phyloP scores from a whole-genome alignment of 208 protist species.

The Acanthamoeba royreba region DNA sequence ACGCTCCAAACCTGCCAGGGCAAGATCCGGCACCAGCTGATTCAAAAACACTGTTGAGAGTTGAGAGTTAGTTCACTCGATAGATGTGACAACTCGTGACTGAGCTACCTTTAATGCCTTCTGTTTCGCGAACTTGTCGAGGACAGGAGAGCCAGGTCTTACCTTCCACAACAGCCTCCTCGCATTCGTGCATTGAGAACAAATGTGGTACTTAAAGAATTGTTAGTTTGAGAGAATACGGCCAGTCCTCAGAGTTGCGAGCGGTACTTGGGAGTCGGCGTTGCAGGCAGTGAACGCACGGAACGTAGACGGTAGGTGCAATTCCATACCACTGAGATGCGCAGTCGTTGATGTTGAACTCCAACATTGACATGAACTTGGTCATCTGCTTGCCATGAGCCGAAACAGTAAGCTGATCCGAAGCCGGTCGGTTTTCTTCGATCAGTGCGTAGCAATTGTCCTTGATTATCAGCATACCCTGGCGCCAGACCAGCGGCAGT shows the following conservation, averaged over 20 bases:
- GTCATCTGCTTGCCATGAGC: not conserved
- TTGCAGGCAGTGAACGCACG: not conserved
- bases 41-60: not conserved
- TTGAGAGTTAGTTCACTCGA: not conserved
- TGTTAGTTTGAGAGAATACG: not conserved
- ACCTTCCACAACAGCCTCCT: not conserved
- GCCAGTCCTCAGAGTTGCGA: not conserved
- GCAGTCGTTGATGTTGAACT: constrained; percentile 15
- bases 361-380: not conserved
- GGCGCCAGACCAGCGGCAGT: not conserved
- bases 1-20: not conserved
- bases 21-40: constrained; percentile 22
- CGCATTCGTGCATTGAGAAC: not conserved
- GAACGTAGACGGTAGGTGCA: not conserved
- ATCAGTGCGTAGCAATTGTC: not conserved
- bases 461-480: not conserved
- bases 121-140: not conserved
- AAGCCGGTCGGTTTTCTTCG: not conserved
- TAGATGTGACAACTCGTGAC: not conserved
- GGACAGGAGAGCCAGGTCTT: not conserved
- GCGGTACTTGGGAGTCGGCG: not conserved
- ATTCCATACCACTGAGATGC: not conserved
- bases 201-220: not conserved
- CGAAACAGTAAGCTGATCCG: not conserved
- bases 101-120: not conserved